These are phyloP conservation scores for Sindora glabra DNA, from an alignment of 306 rosid genomes.

Conservation along the genomic window DNA sequence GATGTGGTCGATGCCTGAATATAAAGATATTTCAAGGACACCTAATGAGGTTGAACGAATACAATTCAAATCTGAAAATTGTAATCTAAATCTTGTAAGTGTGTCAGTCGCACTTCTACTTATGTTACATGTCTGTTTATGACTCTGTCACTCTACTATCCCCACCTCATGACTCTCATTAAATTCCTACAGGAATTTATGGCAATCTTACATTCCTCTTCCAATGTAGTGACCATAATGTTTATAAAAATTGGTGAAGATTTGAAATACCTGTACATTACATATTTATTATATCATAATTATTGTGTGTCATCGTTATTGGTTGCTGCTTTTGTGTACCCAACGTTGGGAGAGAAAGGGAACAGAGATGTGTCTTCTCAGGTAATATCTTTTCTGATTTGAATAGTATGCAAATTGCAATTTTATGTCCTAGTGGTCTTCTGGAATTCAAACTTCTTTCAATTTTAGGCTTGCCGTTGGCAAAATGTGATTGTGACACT, in stretches of 20 bases:
- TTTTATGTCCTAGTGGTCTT: not conserved
- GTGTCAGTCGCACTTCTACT: not conserved
- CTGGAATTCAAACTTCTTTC: not conserved
- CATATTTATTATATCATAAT: not conserved
- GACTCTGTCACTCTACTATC: not conserved
- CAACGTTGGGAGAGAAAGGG: too few species aligned
- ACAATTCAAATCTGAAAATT: conserved; percentile 29
- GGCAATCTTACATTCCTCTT: not conserved
- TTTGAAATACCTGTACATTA: not conserved
- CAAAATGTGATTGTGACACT: not conserved
- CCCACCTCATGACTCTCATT: not conserved
- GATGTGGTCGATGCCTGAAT: conserved; percentile 59
- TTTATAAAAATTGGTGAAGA: not conserved
- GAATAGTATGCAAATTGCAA: not conserved
- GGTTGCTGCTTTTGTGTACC: too few species aligned
- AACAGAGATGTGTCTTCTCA: too few species aligned
- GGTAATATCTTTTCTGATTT: too few species aligned
- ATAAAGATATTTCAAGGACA: conserved; percentile 35
- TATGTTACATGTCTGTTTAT: not conserved
- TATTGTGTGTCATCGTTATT: too few species aligned
- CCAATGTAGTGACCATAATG: not conserved
- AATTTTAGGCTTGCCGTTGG: not conserved
- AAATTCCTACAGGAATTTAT: not conserved
- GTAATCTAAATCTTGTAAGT: conserved; percentile 58
- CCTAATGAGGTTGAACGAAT: conserved; percentile 29